Evolutionary conservation across 1,284 basidiomycete genomes (phyloP).

Genomic region (Ceratobasidium sp.): DNA sequence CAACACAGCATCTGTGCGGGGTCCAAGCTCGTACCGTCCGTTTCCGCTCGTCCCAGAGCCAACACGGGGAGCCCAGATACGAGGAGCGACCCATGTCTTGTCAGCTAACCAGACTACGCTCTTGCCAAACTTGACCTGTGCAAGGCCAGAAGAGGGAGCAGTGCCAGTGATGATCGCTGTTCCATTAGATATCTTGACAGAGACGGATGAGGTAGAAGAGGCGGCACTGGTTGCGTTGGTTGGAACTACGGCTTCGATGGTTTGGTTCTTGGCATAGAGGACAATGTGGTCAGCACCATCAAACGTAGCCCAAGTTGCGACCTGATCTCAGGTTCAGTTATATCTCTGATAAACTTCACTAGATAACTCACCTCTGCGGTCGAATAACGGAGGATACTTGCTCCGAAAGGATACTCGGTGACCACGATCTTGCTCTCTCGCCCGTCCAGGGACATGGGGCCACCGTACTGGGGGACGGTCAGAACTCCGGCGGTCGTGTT

Average conservation of each 20-base stretch:
- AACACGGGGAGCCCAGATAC: conserved; percentile 32
- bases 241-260: too few relatives aligned
- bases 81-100: conserved; percentile 29
- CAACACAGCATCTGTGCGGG: conserved; percentile 37
- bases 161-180: conserved; percentile 51
- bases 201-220: conserved; percentile 42
- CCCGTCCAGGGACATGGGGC: not conserved
- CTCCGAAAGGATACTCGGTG: conserved; percentile 32
- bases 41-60: not conserved
- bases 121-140: too few relatives aligned
- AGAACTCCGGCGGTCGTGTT: too few relatives aligned
- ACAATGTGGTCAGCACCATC: too few relatives aligned
- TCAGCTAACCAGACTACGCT: too few relatives aligned
- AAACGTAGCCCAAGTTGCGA: too few relatives aligned
- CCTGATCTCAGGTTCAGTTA: conserved; percentile 52
- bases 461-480: not conserved
- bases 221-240: conserved; percentile 39
- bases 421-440: conserved; percentile 31
- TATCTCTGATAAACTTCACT: conserved; percentile 51
- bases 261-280: too few relatives aligned
- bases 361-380: conserved; percentile 33
- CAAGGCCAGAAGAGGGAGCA: conserved; percentile 49
- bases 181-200: conserved; percentile 38
- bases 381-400: conserved; percentile 18
- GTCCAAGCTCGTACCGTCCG: conserved; percentile 25